A percentile compares a stretch with the other conserved stretches of the same genome.
Conservation (phyloP, 176 grass and related monocot genomes). For the Themeda triandra region DNA sequence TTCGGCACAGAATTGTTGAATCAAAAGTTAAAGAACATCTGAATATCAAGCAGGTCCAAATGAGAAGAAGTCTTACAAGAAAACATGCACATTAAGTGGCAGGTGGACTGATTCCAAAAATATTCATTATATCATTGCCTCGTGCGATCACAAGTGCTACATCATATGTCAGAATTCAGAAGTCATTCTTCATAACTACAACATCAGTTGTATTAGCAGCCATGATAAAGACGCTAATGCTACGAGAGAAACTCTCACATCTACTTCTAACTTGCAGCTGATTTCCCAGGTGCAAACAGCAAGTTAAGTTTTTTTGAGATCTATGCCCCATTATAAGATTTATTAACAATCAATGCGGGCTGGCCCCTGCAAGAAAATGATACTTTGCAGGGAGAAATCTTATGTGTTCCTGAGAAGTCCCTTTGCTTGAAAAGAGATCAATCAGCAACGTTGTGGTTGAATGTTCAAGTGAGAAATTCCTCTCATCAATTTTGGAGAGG, state of each 20-base stretch:
- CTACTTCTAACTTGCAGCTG: neutral
- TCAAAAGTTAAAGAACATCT: neutral
- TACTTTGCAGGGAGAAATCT: constrained; percentile 7
- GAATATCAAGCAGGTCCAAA: neutral
- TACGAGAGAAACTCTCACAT: neutral
- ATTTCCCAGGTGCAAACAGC: neutral
- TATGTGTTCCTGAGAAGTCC: neutral
- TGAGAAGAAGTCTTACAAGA: neutral
- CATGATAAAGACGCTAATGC: neutral
- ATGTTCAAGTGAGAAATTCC: neutral
- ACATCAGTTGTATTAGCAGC: neutral
- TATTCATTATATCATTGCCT: neutral
- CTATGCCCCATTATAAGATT: neutral
- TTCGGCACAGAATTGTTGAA: neutral
- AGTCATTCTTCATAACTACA: neutral
- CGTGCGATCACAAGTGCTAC: neutral
- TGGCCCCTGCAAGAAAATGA: neutral
- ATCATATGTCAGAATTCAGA: neutral
- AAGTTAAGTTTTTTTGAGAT: neutral
- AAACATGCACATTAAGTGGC: neutral
- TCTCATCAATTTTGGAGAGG: neutral
- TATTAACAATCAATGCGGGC: neutral
- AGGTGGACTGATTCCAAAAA: neutral
- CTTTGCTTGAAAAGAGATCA: neutral
- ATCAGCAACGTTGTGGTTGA: neutral